Base-by-base conservation (phyloP, 768 basidiomycete species). In the Boletus rufocinnamomeus region DNA sequence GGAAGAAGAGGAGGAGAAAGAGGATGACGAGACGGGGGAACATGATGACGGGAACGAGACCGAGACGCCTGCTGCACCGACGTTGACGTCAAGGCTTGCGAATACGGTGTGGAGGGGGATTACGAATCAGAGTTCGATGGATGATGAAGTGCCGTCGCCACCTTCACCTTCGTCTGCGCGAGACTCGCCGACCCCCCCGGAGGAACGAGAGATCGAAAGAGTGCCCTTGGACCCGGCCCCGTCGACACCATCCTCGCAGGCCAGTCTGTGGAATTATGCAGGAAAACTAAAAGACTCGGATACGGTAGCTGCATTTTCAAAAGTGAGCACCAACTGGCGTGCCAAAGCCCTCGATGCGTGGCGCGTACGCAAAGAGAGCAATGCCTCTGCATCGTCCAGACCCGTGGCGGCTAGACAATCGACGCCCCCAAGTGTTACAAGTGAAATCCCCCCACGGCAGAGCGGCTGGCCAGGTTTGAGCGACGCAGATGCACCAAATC, bases 261-360 rank as follows among this genome's bases (percentile, higher is more conserved):
- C 79, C 14, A 78, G 75, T 57, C 60, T 90, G 6, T 89, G 88
- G 89, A 70, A 73, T 37, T 92, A 91, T 66, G 87, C 91, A 0
- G 88, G 84, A 63, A 89, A 85, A 66, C 66, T 92, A 16, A 86
- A 82, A 67, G 85, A 89, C 53, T 89, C 89, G 2, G 88, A 91
- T 65, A 75, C 89, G 2, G 77, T 84, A 38, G 90, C 91, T 14
- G 78, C 82, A 1, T 72, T 91, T 17, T 78, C 91, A 2, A 93
- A 90, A 73, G 84, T 81, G 54, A 85, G 89, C 71, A 87, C 82
- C 27, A 91, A 91, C 60, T 89, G 86, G 86, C 81, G 83, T 21
- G 88, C 88, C 21, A 86, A 79, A 62, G 84, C 86, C 64, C 58
- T 73, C 48, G 62, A 65, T 44, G 72, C 69, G 17, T 75, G 72